Conservation (phyloP, 2,329 filamentous ascomycete species). For the Penicillium hesseltinei region DNA sequence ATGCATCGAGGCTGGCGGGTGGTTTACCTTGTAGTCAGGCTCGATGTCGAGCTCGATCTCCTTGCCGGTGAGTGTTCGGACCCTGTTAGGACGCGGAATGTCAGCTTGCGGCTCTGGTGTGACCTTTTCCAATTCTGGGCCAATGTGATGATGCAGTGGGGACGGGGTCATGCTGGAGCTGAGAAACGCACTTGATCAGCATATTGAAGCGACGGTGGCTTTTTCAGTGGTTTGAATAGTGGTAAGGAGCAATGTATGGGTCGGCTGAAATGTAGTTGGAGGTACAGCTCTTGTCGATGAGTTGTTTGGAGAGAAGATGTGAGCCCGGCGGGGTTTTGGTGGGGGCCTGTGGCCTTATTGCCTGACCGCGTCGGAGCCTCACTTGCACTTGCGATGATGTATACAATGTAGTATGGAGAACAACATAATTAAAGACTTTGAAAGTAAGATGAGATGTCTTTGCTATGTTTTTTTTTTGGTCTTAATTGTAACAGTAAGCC, state of each 20-base stretch:
- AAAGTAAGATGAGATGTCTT: too few species aligned
- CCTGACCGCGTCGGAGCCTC: constrained; percentile 22
- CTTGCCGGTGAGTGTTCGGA: constrained; percentile 96
- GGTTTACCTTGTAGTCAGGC: constrained; percentile 76
- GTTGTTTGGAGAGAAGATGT: constrained; percentile 24
- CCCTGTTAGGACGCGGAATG: constrained; percentile 54
- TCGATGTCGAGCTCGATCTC: constrained; percentile 99
- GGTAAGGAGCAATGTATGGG: background rate
- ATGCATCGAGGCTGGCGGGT: background rate
- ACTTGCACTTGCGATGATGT: background rate
- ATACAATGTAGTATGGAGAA: background rate
- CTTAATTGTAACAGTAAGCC: background rate
- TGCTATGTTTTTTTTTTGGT: background rate
- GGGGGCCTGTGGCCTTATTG: constrained; percentile 28
- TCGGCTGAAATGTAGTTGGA: background rate
- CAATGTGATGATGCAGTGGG: constrained; percentile 21
- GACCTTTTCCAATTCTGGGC: constrained; percentile 6
- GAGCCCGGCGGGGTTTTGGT: constrained; percentile 32
- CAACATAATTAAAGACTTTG: background rate
- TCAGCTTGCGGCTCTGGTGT: constrained; percentile 14
- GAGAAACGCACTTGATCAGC: constrained; percentile 51
- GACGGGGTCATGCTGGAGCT: background rate
- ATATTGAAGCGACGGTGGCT: constrained; percentile 33
- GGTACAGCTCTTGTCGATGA: constrained; percentile 5
- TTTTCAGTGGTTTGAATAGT: background rate